Evolutionary conservation across 441 rosid genomes (phyloP).

Genomic region (Sinapis alba): DNA sequence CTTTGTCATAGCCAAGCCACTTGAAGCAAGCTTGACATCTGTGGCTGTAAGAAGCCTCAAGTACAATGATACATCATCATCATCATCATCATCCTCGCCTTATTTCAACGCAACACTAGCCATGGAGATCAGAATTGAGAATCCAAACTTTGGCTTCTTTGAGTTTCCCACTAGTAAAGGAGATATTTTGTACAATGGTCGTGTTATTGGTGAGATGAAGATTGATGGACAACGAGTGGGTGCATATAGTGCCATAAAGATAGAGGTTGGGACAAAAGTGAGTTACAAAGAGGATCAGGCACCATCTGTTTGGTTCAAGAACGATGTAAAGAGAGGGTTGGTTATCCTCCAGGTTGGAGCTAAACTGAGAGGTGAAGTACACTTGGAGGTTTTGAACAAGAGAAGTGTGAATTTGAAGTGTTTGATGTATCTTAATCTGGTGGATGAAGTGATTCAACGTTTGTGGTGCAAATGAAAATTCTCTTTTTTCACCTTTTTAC

Average conservation of each 20-base stretch:
- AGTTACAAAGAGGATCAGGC: not conserved
- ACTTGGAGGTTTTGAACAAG: conserved; percentile 46
- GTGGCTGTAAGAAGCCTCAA: conserved; percentile 36
- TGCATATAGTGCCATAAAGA: conserved; percentile 36
- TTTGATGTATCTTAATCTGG: conserved; percentile 44
- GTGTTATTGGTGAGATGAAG: conserved; percentile 47
- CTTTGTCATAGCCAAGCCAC: conserved; percentile 44
- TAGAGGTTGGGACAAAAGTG: conserved; percentile 37
- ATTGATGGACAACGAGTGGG: conserved; percentile 42
- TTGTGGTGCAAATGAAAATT: conserved; percentile 38
- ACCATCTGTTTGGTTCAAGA: conserved; percentile 30
- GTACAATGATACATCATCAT: conserved; percentile 13
- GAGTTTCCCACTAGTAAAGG: conserved; percentile 43
- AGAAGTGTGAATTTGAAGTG: conserved; percentile 49
- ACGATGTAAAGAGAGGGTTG: conserved; percentile 45
- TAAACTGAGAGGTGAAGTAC: conserved; percentile 50
- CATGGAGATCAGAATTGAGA: conserved; percentile 46
- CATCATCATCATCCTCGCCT: conserved; percentile 24
- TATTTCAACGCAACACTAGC: conserved; percentile 47
- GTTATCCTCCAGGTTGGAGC: conserved; percentile 46
- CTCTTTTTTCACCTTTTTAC: not conserved
- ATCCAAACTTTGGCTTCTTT: conserved; percentile 57
- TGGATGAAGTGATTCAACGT: conserved; percentile 31
- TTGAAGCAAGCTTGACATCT: conserved; percentile 22
- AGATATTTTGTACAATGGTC: conserved; percentile 37